Evolutionary conservation across 2,329 filamentous ascomycete species (phyloP).

Genomic region (Talaromyces sp.): DNA sequence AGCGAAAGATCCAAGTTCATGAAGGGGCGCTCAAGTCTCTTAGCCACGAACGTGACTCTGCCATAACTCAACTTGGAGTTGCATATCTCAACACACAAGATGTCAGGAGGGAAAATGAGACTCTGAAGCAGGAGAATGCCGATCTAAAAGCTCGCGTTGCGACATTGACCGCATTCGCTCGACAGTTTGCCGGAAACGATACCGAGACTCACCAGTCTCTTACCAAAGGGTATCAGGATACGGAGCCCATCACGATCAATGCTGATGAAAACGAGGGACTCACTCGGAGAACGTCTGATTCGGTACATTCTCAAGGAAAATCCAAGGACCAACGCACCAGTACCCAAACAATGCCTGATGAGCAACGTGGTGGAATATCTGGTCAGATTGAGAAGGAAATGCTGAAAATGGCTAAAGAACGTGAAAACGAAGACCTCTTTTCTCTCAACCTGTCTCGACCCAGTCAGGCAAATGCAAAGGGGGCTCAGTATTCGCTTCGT

Average conservation of each 20-base stretch:
- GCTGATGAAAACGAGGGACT: constrained; percentile 25
- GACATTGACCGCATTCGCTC: constrained; percentile 18
- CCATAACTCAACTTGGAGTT: constrained; percentile 52
- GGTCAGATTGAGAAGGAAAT: constrained; percentile 33
- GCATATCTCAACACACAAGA: constrained; percentile 50
- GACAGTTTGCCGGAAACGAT: constrained; percentile 19
- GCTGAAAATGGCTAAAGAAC: constrained; percentile 29
- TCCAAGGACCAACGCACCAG: constrained; percentile 20
- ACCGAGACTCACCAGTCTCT: constrained; percentile 17
- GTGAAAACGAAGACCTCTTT: constrained; percentile 33
- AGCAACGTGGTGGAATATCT: constrained; percentile 21
- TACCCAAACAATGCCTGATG: constrained; percentile 16
- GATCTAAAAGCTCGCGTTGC: constrained; percentile 32
- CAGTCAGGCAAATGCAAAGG: constrained; percentile 17
- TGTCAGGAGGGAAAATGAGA: constrained; percentile 36
- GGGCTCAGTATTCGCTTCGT: constrained; percentile 13
- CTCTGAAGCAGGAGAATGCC: constrained; percentile 30
- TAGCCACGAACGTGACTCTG: constrained; percentile 52
- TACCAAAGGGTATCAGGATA: constrained; percentile 13
- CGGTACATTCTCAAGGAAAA: constrained; percentile 16
- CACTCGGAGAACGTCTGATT: constrained; percentile 24
- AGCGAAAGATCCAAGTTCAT: constrained; percentile 50
- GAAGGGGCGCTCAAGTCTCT: constrained; percentile 52
- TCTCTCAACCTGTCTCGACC: constrained; percentile 27
- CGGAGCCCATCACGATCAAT: constrained; percentile 17